phyloP scores from a whole-genome alignment of 2,329 filamentous ascomycete genomes.

The Colletotrichum acutatum region DNA sequence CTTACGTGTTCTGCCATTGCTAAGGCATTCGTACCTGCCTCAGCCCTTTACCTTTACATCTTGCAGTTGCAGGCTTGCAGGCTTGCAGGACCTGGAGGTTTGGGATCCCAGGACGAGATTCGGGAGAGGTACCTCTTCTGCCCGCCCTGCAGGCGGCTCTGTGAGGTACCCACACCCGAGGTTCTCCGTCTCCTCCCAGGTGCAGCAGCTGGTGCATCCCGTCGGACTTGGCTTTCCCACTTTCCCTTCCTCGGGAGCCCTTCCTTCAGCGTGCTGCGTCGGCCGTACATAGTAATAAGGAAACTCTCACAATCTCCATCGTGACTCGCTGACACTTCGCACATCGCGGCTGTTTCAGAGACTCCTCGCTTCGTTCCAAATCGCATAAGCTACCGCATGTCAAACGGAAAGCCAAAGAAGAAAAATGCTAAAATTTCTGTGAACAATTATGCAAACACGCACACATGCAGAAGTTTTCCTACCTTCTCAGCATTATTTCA shows the following conservation, averaged over 20 bases:
- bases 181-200: not conserved
- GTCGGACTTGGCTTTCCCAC: not conserved
- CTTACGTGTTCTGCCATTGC: not conserved
- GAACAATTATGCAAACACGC: not conserved
- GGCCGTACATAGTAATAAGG: not conserved
- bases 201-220: not conserved
- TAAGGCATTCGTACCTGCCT: not conserved
- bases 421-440: not conserved
- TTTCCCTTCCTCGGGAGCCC: not conserved
- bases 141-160: slow-evolving; percentile 25
- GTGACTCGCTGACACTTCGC: not conserved
- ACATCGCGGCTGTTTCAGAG: slow-evolving; percentile 29
- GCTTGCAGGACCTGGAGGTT: not conserved
- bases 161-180: slow-evolving; percentile 4
- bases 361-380: slow-evolving; percentile 24
- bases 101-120: not conserved
- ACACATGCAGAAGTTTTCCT: not conserved
- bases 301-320: not conserved
- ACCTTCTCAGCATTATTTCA: not conserved
- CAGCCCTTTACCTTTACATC: not conserved
- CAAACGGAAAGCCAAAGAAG: not conserved
- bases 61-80: not conserved
- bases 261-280: not conserved
- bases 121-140: not conserved
- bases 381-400: slow-evolving; percentile 4